Conservation (phyloP, 2,329 filamentous ascomycete species). For the Zymoseptoria brevis region DNA sequence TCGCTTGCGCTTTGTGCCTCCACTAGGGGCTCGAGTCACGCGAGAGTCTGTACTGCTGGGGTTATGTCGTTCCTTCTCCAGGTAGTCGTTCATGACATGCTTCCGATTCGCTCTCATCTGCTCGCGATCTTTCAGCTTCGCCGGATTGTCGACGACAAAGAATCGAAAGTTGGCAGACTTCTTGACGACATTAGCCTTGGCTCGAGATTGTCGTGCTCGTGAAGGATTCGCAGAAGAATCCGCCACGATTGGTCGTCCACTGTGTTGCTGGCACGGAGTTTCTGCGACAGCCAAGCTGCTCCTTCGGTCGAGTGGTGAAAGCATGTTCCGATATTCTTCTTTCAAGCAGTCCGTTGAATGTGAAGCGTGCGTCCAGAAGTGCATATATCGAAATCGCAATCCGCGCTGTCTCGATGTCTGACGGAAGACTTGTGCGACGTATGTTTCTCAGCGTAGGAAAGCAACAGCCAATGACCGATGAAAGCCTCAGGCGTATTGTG, state of each 20-base stretch:
- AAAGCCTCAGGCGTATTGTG: not conserved
- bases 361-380: too few species aligned
- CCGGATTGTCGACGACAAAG: conserved; percentile 23
- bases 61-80: conserved; percentile 24
- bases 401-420: too few species aligned
- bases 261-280: not conserved
- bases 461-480: not conserved
- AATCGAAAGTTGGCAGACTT: conserved; percentile 11
- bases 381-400: too few species aligned
- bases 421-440: not conserved
- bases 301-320: not conserved
- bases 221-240: not conserved
- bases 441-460: not conserved
- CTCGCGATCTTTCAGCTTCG: conserved; percentile 21
- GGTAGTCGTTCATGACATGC: conserved; percentile 28
- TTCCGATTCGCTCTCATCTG: conserved; percentile 25
- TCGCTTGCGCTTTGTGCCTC: conserved; percentile 12
- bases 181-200: not conserved
- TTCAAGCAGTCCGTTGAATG: too few species aligned
- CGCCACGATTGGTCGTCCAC: not conserved
- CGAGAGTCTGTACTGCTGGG: conserved; percentile 20
- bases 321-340: not conserved
- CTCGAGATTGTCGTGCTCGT: not conserved
- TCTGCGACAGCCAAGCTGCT: not conserved
- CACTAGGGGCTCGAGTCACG: conserved; percentile 7